A percentile compares a stretch with the other conserved stretches of the same genome.
Conservation (phyloP, 441 rosid genomes). For the Geranium incanum region DNA sequence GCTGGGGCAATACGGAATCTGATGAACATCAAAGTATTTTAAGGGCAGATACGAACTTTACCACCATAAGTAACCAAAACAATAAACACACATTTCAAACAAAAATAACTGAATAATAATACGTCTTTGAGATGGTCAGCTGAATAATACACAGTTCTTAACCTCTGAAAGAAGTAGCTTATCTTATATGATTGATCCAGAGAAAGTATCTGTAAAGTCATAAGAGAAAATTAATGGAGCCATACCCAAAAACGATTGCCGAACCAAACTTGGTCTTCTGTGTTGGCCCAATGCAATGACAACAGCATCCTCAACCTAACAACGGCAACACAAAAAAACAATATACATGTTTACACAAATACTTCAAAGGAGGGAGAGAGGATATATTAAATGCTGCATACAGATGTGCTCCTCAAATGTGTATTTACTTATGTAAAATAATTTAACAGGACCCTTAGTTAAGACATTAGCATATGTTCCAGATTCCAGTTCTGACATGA, state of each 20-base stretch:
- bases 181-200: neutral
- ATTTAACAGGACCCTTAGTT: neutral
- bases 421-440: neutral
- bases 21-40: no score
- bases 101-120: no score
- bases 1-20: no score
- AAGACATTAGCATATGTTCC: neutral
- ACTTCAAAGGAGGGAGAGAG: neutral
- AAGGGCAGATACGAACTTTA: no score
- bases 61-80: no score
- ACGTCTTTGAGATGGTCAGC: no score
- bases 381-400: no score
- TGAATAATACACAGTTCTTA: no score
- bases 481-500: neutral
- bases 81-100: no score
- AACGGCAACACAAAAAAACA: slow-evolving; percentile 10
- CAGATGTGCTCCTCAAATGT: no score
- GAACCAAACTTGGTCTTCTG: slow-evolving; percentile 52
- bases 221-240: slow-evolving; percentile 1
- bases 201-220: neutral
- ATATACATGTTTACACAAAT: neutral
- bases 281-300: slow-evolving; percentile 54
- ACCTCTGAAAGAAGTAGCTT: no score
- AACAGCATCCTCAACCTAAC: slow-evolving; percentile 86
- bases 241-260: slow-evolving; percentile 40